These are phyloP conservation scores for Citrus medica DNA, from an alignment of 345 rosid genomes.

Conservation along the genomic window DNA sequence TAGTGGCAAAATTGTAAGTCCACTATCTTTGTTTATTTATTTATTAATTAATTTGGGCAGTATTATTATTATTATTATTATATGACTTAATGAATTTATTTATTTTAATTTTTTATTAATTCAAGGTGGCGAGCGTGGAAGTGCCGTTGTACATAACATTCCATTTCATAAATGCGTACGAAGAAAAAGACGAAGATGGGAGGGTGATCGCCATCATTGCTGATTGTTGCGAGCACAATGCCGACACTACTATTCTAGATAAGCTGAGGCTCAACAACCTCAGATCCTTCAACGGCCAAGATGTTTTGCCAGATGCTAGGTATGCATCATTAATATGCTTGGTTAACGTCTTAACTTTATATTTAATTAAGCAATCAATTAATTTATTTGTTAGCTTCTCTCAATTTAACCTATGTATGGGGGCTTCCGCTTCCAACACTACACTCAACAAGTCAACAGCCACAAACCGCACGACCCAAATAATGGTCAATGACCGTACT, in stretches of 20 bases:
- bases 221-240: conserved; percentile 91
- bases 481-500: too few relatives aligned
- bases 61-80: neutral
- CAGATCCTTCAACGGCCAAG: conserved; percentile 54
- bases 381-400: neutral
- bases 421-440: too few relatives aligned
- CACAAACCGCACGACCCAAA: too few relatives aligned
- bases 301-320: conserved; percentile 88
- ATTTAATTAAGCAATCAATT: neutral
- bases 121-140: conserved; percentile 88
- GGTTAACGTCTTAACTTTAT: too few relatives aligned
- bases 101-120: neutral
- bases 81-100: neutral
- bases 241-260: conserved; percentile 75
- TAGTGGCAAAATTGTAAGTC: conserved; percentile 79
- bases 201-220: conserved; percentile 59
- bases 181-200: conserved; percentile 80
- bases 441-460: too few relatives aligned
- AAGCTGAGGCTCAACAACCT: conserved; percentile 74
- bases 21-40: neutral
- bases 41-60: neutral
- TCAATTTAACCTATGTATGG: too few relatives aligned
- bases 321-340: conserved; percentile 2
- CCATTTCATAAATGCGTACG: conserved; percentile 95
- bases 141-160: conserved; percentile 84